Evolutionary conservation across 148 eudicot genomes (phyloP).

Genomic region (Rhododendron kiyosumense): DNA sequence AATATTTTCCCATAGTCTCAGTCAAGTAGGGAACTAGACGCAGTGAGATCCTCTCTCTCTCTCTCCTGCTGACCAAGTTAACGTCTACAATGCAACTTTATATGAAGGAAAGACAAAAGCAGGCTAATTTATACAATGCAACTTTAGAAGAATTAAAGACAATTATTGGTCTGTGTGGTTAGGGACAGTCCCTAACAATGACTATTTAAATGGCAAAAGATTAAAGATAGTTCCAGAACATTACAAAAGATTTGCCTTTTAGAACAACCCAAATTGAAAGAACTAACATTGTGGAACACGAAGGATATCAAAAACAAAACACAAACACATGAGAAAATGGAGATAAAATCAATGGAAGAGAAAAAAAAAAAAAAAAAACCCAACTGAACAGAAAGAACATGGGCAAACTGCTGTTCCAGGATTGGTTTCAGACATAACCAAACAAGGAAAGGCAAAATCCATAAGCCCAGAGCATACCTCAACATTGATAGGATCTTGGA

Average conservation of each 20-base stretch:
- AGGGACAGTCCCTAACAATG: not conserved
- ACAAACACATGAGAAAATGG: not conserved
- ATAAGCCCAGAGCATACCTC: slow-evolving; percentile 40
- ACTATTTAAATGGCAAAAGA: not conserved
- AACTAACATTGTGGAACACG: not conserved
- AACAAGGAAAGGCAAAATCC: not conserved
- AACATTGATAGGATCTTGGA: slow-evolving; percentile 15
- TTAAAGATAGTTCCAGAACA: not conserved
- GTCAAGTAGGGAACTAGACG: not conserved
- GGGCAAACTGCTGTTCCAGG: not conserved
- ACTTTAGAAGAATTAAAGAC: not conserved
- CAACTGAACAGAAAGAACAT: not conserved
- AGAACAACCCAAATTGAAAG: not conserved
- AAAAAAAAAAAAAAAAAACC: not conserved
- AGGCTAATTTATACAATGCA: too few species aligned
- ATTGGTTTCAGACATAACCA: not conserved
- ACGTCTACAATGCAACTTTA: not conserved
- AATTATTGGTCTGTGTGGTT: not conserved
- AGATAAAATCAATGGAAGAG: not conserved
- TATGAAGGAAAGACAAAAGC: too few species aligned
- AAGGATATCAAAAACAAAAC: not conserved
- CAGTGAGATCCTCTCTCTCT: not conserved
- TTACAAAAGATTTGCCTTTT: not conserved
- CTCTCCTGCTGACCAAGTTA: not conserved
- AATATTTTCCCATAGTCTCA: not conserved